Base-by-base conservation (phyloP, 495 filamentous ascomycete genomes). In the Aspergillus steynii region DNA sequence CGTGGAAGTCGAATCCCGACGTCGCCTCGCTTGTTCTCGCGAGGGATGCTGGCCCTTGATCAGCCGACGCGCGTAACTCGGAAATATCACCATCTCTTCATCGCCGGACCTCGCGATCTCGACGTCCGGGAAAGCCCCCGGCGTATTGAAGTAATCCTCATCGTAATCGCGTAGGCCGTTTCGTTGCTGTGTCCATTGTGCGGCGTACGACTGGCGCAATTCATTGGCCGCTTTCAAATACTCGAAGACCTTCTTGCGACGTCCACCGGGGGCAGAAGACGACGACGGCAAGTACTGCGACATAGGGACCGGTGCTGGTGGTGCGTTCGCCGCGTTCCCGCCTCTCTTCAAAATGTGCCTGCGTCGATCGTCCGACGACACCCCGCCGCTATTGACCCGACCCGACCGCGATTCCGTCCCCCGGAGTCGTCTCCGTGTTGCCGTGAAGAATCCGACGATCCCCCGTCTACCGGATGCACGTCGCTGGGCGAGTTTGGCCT, bases 81-180 rank as follows among this genome's bases (percentile, higher is more conserved):
- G 95, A 68, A 97, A 99, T 14, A 98, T 67, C 10, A 98, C 83
- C 86, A 99, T 90, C 77, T 97, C 91, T 74, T 97, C 94, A 63
- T 90, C 85, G 26, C 90, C 93, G 46, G 85, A 88, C 7, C 86
- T 81, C 26, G 89, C 85, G 55, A 97, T 88, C 12, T 88, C 84
- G 20, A 92, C 88, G 64, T 96, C 88, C 1, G 92, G 91, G 65
- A 93, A 97, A 4, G 88, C 82, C 2, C 87, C 90, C 0, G 90
- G 88, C n/a, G 89, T 88, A 29, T 83, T 74, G 8, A 81, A 73
- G 46, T 84, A 80, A 49, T 86, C 82, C 34, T 88, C 80, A 25
- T 74, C 68, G 37, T 82, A 78, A 10, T 82, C 77, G 26, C 69
- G 71, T 50, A 55, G 46, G 25, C 79, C 81, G 14, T 81, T 75